phyloP scores from a whole-genome alignment of 371 early-diverging fungal genomes.

The Batrachochytrium dendrobatidis region DNA sequence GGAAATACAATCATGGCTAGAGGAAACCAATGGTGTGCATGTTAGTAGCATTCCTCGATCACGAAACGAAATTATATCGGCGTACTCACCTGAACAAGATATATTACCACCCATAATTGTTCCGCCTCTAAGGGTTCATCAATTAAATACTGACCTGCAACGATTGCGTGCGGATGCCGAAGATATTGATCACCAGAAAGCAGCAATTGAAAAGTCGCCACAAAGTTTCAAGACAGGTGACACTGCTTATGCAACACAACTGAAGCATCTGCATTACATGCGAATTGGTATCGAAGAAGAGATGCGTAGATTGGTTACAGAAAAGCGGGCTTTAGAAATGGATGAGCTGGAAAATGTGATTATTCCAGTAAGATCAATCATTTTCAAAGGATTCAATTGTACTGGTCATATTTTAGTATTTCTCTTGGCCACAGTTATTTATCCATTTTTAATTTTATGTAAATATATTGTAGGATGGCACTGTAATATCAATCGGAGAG shows the following conservation, averaged over 20 bases:
- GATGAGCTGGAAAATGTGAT: conserved; percentile 62
- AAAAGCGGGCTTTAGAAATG: conserved; percentile 58
- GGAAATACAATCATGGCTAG: no score
- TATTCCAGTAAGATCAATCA: conserved; percentile 43
- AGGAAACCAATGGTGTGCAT: no score
- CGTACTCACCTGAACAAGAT: background rate
- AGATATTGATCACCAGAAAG: background rate
- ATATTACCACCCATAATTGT: conserved; percentile 8
- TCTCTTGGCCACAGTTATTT: background rate
- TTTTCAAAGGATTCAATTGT: no score
- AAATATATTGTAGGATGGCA: conserved; percentile 42
- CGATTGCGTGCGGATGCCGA: background rate
- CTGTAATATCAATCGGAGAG: conserved; percentile 51
- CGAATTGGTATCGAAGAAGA: conserved; percentile 16
- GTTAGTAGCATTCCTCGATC: background rate
- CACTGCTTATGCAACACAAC: background rate
- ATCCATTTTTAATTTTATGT: background rate
- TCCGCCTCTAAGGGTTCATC: background rate
- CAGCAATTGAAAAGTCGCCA: background rate
- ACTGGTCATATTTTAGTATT: background rate
- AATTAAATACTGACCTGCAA: background rate
- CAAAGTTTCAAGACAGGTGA: background rate
- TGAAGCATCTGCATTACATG: conserved; percentile 16
- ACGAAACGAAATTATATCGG: background rate
- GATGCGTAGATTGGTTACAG: conserved; percentile 16